Conservation (phyloP, 129 eudicot species). For the Arctium minus region DNA sequence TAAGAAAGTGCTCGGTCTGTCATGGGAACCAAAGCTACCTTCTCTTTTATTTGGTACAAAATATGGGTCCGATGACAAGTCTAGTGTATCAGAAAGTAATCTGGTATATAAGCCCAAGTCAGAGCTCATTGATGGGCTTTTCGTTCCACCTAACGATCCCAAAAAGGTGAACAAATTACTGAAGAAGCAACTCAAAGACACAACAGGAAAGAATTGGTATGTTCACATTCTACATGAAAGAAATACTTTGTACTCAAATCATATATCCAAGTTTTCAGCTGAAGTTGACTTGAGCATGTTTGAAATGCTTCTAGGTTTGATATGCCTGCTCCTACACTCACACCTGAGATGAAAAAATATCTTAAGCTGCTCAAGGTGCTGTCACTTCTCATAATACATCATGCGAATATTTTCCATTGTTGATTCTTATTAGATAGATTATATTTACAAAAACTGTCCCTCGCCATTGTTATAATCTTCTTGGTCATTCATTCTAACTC, state of each 20-base stretch:
- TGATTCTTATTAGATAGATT: neutral
- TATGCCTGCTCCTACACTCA: slow-evolving; percentile 88
- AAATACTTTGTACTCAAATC: neutral
- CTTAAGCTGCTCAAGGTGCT: slow-evolving; percentile 80
- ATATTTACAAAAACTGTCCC: too few species aligned
- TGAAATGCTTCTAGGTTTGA: slow-evolving; percentile 69
- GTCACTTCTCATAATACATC: neutral
- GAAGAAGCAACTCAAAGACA: slow-evolving; percentile 82
- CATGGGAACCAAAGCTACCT: slow-evolving; percentile 81
- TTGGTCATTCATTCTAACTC: too few species aligned
- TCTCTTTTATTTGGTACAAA: slow-evolving; percentile 16
- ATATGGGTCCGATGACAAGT: neutral
- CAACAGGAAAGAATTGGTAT: slow-evolving; percentile 80
- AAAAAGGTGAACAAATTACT: slow-evolving; percentile 62
- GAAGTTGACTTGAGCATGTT: slow-evolving; percentile 14
- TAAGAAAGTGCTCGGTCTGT: slow-evolving; percentile 57
- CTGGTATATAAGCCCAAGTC: slow-evolving; percentile 48
- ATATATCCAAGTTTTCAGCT: neutral
- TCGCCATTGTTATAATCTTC: too few species aligned
- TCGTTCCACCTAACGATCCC: slow-evolving; percentile 88
- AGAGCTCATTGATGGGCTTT: slow-evolving; percentile 88
- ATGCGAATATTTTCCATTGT: neutral
- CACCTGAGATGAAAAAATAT: slow-evolving; percentile 87
- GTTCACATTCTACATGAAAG: slow-evolving; percentile 8
- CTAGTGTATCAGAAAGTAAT: slow-evolving; percentile 13